These are phyloP conservation scores for Macrophomina pseudophaseolina DNA, from an alignment of 2,329 filamentous ascomycete genomes.

Conservation along the genomic window DNA sequence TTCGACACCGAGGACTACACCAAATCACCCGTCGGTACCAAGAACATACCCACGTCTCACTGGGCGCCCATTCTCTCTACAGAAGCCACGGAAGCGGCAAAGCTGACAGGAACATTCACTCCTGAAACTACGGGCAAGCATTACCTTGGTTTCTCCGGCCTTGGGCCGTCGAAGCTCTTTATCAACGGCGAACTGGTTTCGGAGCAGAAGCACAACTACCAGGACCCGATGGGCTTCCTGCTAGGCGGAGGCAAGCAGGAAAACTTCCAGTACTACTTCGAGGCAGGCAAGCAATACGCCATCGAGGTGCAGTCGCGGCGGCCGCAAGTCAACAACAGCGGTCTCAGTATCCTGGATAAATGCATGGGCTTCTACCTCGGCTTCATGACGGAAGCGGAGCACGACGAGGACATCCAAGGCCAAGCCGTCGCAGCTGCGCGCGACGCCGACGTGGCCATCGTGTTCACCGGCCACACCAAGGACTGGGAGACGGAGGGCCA, in stretches of 20 bases:
- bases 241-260: conserved; percentile 18
- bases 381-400: conserved; percentile 64
- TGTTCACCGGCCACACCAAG: conserved; percentile 77
- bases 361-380: conserved; percentile 72
- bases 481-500: conserved; percentile 78
- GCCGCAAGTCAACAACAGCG: conserved; percentile 68
- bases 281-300: conserved; percentile 66
- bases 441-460: conserved; percentile 75
- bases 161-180: conserved; percentile 67
- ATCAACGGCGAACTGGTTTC: conserved; percentile 65
- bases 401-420: conserved; percentile 60
- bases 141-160: conserved; percentile 70
- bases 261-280: conserved; percentile 66
- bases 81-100: conserved; percentile 33
- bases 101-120: conserved; percentile 42
- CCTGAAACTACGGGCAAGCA: conserved; percentile 65
- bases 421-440: conserved; percentile 70
- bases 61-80: conserved; percentile 34
- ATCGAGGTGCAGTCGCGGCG: conserved; percentile 65
- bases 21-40: conserved; percentile 34
- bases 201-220: conserved; percentile 60
- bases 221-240: conserved; percentile 64
- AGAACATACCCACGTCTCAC: conserved; percentile 36
- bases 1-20: conserved; percentile 36
- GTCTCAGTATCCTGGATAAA: conserved; percentile 67